Base-by-base conservation (phyloP, 371 early-diverging fungal genomes). In the Actinomortierella wolfii region DNA sequence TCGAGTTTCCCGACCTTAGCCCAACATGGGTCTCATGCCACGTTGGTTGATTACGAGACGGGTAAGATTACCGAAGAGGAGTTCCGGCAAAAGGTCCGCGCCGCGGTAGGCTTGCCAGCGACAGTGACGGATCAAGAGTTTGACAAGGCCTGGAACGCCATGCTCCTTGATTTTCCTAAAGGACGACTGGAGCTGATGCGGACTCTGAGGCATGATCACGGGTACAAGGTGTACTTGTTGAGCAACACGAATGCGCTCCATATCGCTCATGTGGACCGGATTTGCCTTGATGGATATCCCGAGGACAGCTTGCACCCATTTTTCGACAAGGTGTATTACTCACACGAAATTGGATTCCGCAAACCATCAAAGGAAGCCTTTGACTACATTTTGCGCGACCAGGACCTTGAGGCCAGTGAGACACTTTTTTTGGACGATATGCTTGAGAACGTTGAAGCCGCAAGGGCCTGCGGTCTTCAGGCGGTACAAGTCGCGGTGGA, bases 201-300 rank as follows among this genome's bases (percentile, higher is more conserved):
- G 29, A 54, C 54, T 0, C 71, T 70, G 23, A 56, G 57, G 43
- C 60, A 57, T 18, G 71, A 70, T 13, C 57, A 49, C 26, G 71
- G 62, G 1, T 70, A 70, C 59, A 70, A 60, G 20, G 71, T 70
- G 1, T 70, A 54, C 42, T 23, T 70, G 21, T 26, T 70, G 61
- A 70, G 71, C 56, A 70, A 70, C 52, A 70, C 71, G 20, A 70
- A 70, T 23, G 61, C 59, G 26, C 64, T 70, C 34, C 71, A 70
- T 26, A 65, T 70, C 20, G 71, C 64, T 15, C 57, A 65, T 44
- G 44, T 70, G 5, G 61, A 70, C 54, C 44, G 45, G 17, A 48
- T 64, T 18, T 64, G 71, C 28, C 51, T 70, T 29, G 51, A 64
- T 34, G 71, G 48, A 9, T 65, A 60, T 39, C 20, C 50, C 20